These are phyloP conservation scores for Oleoguttula mirabilis DNA, from an alignment of 495 filamentous ascomycete species.

Conservation along the genomic window DNA sequence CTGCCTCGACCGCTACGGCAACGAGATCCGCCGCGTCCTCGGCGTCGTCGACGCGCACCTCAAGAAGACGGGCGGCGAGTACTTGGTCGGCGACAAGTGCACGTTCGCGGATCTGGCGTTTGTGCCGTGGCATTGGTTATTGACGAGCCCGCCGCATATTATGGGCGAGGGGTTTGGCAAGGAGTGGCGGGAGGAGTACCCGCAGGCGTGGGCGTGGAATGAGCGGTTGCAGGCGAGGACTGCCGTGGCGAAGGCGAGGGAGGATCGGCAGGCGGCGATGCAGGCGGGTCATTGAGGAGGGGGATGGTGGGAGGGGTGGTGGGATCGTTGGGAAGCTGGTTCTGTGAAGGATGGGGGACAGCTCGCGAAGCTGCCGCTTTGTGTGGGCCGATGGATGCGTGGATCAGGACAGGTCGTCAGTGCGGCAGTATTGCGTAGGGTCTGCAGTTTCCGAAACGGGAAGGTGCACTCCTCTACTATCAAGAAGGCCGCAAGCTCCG, in stretches of 20 bases:
- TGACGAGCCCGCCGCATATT: constrained; percentile 6
- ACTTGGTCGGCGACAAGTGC: constrained; percentile 59
- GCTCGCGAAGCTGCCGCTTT: too few species aligned
- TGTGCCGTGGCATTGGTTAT: constrained; percentile 22
- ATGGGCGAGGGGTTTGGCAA: constrained; percentile 13
- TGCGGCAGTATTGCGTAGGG: too few species aligned
- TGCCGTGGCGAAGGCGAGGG: constrained; percentile 15
- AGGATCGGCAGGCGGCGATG: too few species aligned
- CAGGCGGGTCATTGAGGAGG: too few species aligned
- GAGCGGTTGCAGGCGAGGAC: constrained; percentile 11
- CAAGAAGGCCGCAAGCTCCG: too few species aligned
- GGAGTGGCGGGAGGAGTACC: constrained; percentile 15
- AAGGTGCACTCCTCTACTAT: too few species aligned
- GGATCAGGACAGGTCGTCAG: too few species aligned
- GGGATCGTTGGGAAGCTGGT: too few species aligned
- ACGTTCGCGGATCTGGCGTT: constrained; percentile 55
- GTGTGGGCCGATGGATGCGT: too few species aligned
- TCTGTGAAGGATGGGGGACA: too few species aligned
- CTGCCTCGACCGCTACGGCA: constrained; percentile 35
- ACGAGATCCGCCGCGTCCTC: constrained; percentile 33
- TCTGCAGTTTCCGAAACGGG: too few species aligned
- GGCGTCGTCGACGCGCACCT: constrained; percentile 46
- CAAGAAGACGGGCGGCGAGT: constrained; percentile 41
- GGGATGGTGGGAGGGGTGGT: too few species aligned
- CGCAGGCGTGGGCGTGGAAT: constrained; percentile 16